Evolutionary conservation across 1,139 yeast genomes (phyloP).

Genomic region (Pichia sp.): DNA sequence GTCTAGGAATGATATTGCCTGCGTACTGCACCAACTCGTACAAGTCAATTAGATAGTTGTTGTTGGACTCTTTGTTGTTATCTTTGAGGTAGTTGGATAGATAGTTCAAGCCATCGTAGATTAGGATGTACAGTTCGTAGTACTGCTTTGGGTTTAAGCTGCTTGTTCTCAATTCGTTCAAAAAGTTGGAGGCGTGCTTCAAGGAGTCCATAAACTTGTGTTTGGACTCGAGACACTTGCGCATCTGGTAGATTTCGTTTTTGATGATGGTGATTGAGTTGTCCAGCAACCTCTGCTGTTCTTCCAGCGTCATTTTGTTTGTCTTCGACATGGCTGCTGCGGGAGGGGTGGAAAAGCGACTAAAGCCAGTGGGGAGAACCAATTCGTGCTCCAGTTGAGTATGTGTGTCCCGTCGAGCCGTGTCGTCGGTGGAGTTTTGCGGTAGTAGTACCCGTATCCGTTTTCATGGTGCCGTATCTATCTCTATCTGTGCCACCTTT

Average conservation of each 20-base stretch:
- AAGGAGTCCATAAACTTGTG: conserved; percentile 79
- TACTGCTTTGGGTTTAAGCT: conserved; percentile 83
- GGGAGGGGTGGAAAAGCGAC: not conserved
- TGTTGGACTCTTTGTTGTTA: conserved; percentile 36
- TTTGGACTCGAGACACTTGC: conserved; percentile 62
- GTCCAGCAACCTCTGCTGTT: conserved; percentile 37
- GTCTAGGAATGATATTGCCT: conserved; percentile 85
- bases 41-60: conserved; percentile 80
- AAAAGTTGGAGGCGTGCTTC: conserved; percentile 79
- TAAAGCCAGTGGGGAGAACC: too few species aligned
- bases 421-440: not conserved
- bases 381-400: too few species aligned
- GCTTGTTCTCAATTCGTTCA: conserved; percentile 77
- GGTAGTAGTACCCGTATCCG: not conserved
- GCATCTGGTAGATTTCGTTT: conserved; percentile 73
- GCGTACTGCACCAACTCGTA: conserved; percentile 95
- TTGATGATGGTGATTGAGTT: conserved; percentile 55
- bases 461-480: not conserved
- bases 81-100: conserved; percentile 62
- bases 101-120: conserved; percentile 76
- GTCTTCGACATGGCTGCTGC: conserved; percentile 13
- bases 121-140: conserved; percentile 83
- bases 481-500: not conserved
- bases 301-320: conserved; percentile 21
- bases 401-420: not conserved